These are phyloP conservation scores for Maudiozyma pseudohumilis DNA, from an alignment of 805 yeast species.

Conservation along the genomic window DNA sequence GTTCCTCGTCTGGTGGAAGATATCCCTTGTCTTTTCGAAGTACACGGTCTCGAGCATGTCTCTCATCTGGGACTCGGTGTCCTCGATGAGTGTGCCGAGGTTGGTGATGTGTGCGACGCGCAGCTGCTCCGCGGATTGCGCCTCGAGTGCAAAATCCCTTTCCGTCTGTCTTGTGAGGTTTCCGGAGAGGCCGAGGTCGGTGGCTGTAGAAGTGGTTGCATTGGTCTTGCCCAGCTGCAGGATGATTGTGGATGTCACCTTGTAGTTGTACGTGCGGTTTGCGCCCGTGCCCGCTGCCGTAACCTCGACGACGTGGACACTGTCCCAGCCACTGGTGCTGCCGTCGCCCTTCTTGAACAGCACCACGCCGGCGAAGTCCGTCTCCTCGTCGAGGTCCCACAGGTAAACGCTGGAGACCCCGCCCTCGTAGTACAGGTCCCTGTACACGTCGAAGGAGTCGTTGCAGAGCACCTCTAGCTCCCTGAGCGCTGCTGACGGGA, in stretches of 20 bases:
- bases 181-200: conserved; percentile 54
- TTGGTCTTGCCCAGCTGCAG: conserved; percentile 44
- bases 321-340: conserved; percentile 67
- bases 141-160: conserved; percentile 32
- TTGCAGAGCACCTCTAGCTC: conserved; percentile 73
- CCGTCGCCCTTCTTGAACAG: conserved; percentile 55
- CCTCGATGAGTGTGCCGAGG: conserved; percentile 78
- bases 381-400: conserved; percentile 72
- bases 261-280: conserved; percentile 52
- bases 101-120: conserved; percentile 71
- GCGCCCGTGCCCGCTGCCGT: conserved; percentile 30
- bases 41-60: conserved; percentile 86
- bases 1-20: conserved; percentile 60
- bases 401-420: conserved; percentile 82
- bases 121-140: conserved; percentile 19
- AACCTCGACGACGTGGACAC: conserved; percentile 86
- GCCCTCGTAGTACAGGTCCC: conserved; percentile 92
- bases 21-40: conserved; percentile 88
- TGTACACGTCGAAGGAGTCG: conserved; percentile 82
- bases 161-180: conserved; percentile 78
- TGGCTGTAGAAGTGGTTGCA: conserved; percentile 7
- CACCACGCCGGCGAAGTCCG: conserved; percentile 78
- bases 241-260: conserved; percentile 80
- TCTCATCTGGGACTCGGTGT: conserved; percentile 77
- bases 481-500: conserved; percentile 58